Base-by-base conservation (phyloP, 495 filamentous ascomycete genomes). In the Monascus purpureus region DNA sequence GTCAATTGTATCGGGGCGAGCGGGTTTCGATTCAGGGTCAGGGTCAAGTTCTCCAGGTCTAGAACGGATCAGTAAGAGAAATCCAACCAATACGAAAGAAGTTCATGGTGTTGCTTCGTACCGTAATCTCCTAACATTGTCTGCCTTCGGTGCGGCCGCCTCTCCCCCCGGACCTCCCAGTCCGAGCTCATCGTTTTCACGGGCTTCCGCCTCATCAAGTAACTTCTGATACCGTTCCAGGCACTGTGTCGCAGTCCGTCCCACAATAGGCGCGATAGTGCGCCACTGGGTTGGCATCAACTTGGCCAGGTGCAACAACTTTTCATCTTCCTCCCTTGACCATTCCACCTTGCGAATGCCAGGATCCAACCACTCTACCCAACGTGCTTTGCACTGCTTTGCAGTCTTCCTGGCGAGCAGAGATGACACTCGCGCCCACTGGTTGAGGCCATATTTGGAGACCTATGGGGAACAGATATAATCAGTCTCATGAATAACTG, bases 201-300 rank as follows among this genome's bases (percentile, higher is more conserved):
- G 77, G 43, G 86, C 78, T 45, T 97, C 92, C 11, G 90, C 88
- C 47, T 96, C 90, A 46, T 97, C 90, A 29, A 97, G 65, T 24
- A 97, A 72, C 52, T 87, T 93, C 55, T 96, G 88, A 48, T 97
- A 97, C 20, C 92, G 73, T 57, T 96, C 90, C 39, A 97, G 62
- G 52, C 92, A 97, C 57, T 95, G 88, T 35, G 87, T 94, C 12
- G 90, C 92, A 18, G 90, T 96, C 31, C 90, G 72, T 35, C 92
- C 90, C 36, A 97, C 90, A 39, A 95, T 88, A 36, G 88, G 86
- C 31, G 90, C 90, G 54, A 96, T 93, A 22, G 90, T 96, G 44
- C 92, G 78, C 90, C 90, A 97, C 68, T 97, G 90, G 19, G 90
- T 95, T 18, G 90, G 90, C 82, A 96, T 94, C 67, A 97, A 65